Evolutionary conservation across 495 filamentous ascomycete genomes (phyloP), one percentile per base, ranked within the genome.

Genomic region (Penicillium crystallinum): DNA sequence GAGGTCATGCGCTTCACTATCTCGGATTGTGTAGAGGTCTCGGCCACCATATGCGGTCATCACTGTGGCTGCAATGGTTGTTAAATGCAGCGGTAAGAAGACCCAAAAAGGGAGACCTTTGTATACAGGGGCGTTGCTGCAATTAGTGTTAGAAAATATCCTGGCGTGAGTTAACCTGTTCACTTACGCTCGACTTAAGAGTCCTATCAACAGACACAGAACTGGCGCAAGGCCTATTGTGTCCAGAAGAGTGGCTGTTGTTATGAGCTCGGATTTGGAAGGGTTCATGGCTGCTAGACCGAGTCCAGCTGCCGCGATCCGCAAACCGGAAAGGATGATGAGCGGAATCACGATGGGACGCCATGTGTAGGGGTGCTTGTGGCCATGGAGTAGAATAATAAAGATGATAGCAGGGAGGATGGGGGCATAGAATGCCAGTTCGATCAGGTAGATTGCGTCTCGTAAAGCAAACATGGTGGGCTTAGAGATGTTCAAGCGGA

Each of bases 371-470:
- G 44, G 44, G 10, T 35, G 14, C 44, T 46, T 46, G 10, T 33
- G 18, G 6, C 44, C 44, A 33, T 46, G 44, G 29, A 46, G 27
- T n/a, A 46, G 9, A 19, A 46, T 0, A 18, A 46, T 46, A 15
- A 35, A 46, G 27, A 46, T 14, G 15, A 46, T 46, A 33, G 29
- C 44, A 19, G 44, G 44, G 44, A 34, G 1, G 44, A 46, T 46
- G 27, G 44, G 44, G 44, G 25, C 27, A 33, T 46, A 46, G 23
- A 46, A 46, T 46, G 44, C 44, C 44, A 46, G 44, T 46, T 46
- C 44, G 29, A 46, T 46, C 25, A 46, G 44, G 29, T 31, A 46
- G 21, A 46, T 46, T 21, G 44, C 44, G 27, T 46, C 44, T 46
- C 29, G 44, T 46, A 46, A 17, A 10, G 44, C 18, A 15, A 46